Base-by-base conservation (phyloP, 192 early-diverging fungal species). In the Coemansia sp. region DNA sequence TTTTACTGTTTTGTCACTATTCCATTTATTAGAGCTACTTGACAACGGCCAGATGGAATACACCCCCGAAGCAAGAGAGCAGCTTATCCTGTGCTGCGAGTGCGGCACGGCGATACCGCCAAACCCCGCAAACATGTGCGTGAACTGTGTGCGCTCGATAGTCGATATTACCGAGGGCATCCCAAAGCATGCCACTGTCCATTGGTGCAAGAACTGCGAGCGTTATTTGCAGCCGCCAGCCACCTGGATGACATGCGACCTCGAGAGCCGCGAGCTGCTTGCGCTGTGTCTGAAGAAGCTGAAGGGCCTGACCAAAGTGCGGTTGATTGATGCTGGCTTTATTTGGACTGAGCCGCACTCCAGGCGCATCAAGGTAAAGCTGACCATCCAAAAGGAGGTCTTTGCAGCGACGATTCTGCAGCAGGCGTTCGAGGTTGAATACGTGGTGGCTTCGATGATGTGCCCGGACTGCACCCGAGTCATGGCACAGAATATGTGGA, bases 101-200 rank as follows among this genome's bases (percentile, higher is more conserved):
- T 99, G 97, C 84, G 97, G 95, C 65, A 90, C 90, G 9, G 87
- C 91, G 6, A 96, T 96, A 64, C 87, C 94, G 42, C 96, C 97
- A 25, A 99, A 99, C 81, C 91, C 95, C 33, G 94, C 97, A 45
- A 97, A 96, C 85, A 95, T 97, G 94, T 99, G 97, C 80, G 89
- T 95, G 65, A 93, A 94, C 86, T 99, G 97, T 82, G 95, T 99
- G 75, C 91, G 95, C 49, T 91, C 89, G 57, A 91, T 95, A 60
- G 94, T 98, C 45, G 97, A 99, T 71, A 98, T 99, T 70, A 98
- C 95, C 10, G 97, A 99, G 76, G 95, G 95, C 32, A 99, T 96
- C 59, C 97, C 97, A 35, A 99, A 99, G 83, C 93, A 97, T 60
- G 91, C 89, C 43, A 97, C 92, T 29, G 71, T 99, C 25, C 93